Evolutionary conservation across 352 stramenopile genomes (phyloP).

Genomic region (Pythium guiyangense): DNA sequence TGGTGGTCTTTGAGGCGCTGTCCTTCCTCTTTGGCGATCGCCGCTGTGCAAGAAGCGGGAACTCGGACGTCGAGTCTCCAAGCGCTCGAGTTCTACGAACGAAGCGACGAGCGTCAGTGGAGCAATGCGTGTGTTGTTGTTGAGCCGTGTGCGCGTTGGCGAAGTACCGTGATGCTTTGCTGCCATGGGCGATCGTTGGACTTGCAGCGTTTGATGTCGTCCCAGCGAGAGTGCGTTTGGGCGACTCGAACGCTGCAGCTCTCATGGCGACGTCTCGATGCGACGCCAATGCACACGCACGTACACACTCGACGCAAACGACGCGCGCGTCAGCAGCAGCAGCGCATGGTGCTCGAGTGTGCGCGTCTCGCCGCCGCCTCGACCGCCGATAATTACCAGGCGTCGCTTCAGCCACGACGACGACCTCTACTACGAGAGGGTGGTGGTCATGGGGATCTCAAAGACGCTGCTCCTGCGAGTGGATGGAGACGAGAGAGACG

Average conservation of each 20-base stretch:
- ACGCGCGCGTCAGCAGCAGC: no score
- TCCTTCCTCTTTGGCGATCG: conserved; percentile 14
- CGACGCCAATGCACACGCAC: no score
- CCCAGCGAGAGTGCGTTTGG: background rate
- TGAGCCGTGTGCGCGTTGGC: background rate
- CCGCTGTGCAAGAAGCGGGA: conserved; percentile 7
- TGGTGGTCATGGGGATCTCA: no score
- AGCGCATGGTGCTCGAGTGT: no score
- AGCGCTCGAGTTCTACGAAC: background rate
- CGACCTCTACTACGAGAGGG: no score
- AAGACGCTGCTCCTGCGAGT: no score
- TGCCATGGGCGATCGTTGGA: background rate
- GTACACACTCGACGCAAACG: no score
- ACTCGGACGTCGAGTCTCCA: conserved; percentile 1
- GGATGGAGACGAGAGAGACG: no score
- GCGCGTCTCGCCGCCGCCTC: no score
- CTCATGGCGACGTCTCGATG: conserved; percentile 2
- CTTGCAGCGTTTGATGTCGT: no score
- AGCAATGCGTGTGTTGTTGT: background rate
- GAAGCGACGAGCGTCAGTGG: background rate
- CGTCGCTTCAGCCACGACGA: no score
- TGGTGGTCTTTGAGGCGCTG: background rate
- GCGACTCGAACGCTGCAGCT: conserved; percentile 1
- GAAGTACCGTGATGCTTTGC: conserved; percentile 1
- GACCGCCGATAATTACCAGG: no score